Percentiles rank a stretch among this genome's conserved stretches.
These are phyloP conservation scores for Aspergillus carbonarius DNA, from an alignment of 2,329 filamentous ascomycete species.

Conservation along the genomic window DNA sequence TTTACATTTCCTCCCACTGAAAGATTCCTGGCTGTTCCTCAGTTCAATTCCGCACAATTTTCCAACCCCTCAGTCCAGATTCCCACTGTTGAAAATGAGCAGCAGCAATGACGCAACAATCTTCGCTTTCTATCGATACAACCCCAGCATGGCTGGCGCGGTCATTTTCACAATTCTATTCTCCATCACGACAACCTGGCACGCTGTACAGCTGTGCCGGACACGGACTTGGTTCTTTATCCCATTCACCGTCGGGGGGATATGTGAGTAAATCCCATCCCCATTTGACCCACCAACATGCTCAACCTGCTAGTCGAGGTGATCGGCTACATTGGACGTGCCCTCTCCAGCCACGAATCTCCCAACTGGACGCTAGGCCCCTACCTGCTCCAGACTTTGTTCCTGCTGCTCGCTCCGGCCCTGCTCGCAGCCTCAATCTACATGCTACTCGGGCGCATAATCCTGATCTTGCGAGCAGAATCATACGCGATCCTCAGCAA, in stretches of 20 bases:
- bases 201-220: background rate
- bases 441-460: constrained; percentile 41
- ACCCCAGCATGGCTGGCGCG: background rate
- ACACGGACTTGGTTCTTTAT: background rate
- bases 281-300: background rate
- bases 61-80: too few relatives aligned
- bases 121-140: background rate
- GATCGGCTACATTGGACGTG: background rate
- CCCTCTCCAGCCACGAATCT: background rate
- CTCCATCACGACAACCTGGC: background rate
- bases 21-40: too few relatives aligned
- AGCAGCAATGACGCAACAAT: too few relatives aligned
- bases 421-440: constrained; percentile 42
- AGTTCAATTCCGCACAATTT: too few relatives aligned
- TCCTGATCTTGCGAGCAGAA: constrained; percentile 35
- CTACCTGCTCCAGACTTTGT: background rate
- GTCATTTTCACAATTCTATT: background rate
- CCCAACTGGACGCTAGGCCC: background rate
- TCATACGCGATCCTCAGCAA: constrained; percentile 30
- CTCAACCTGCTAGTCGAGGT: background rate
- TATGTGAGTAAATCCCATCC: background rate
- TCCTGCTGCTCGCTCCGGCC: constrained; percentile 3
- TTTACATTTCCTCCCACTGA: too few relatives aligned
- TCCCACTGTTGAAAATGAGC: too few relatives aligned
- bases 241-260: background rate